Base-by-base conservation (phyloP, 2,329 filamentous ascomycete species). In the Diaporthe citriasiana region DNA sequence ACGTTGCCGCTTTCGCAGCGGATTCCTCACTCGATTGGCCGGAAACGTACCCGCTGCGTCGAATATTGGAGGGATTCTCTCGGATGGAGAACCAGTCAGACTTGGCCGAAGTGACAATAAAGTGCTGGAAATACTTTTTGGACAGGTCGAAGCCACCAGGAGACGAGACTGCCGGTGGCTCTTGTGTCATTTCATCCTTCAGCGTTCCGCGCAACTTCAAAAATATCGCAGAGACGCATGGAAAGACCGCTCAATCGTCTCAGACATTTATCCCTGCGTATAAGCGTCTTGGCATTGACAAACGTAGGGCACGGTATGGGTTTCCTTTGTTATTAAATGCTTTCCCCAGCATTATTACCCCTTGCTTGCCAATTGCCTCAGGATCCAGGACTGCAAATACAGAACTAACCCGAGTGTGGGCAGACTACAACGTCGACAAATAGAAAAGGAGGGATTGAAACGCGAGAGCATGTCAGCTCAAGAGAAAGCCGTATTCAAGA, bases 21-120 rank as follows among this genome's bases (percentile, higher is more conserved):
- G 66, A 70, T 15, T 30, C 51, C 17, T 45, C 66, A 13, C 38
- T 70, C 27, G 40, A 38, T n/a, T 70, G 66, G 66, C 38, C 66
- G 4, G 27, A 42, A 9, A 47, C 51, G 15, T 38, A 47, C 42
- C 66, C 66, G 17, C 51, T 70, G 35, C 66, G 66, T 33, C 51
- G 51, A 25, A 47, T 70, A 12, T 8, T 70, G 6, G 27, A 33
- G 19, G 51, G 51, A 10, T 47, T 70, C 22, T 35, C 68, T 17
- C 19, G 13, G 27, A 40, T 57, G 25, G 38, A 47, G 19, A 47
- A 40, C 19, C 10, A 57, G 19, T 13, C n/a, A 3, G 51, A 70
- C 15, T n/a, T 70, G 27, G 51, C 22, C 12, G 51, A 57, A n/a
- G 27, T 70, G 68, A 42, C 68, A 42, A 70, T 47, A 10, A 57